Conservation (phyloP, 306 rosid species). For the Quercus glauca region DNA sequence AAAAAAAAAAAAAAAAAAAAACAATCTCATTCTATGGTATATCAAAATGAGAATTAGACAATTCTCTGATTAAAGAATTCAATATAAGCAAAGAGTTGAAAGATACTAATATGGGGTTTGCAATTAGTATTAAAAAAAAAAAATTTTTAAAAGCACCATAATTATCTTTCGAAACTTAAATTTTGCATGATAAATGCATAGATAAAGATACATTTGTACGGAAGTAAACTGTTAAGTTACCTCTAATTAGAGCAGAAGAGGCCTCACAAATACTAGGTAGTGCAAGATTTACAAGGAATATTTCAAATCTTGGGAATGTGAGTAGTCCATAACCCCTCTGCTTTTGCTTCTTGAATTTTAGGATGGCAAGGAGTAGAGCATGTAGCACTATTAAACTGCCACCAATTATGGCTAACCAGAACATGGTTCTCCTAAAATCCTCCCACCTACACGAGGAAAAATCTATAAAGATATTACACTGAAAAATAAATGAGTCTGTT, state of each 20-base stretch:
- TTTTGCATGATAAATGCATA: not conserved
- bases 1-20: not conserved
- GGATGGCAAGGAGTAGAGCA: constrained; percentile 50
- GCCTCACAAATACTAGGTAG: constrained; percentile 72
- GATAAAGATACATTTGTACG: not conserved
- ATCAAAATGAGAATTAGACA: not conserved
- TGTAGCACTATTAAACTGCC: constrained; percentile 70
- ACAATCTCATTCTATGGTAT: not conserved
- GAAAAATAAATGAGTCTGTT: not conserved
- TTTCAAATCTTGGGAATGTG: constrained; percentile 80
- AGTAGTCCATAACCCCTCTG: constrained; percentile 64
- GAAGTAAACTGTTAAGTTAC: constrained; percentile 32
- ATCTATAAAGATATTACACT: not conserved
- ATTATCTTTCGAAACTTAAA: not conserved
- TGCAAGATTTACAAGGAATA: constrained; percentile 69
- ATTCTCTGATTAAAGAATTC: not conserved
- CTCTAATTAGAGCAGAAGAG: constrained; percentile 62
- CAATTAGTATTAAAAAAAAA: not conserved
- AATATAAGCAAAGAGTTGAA: not conserved
- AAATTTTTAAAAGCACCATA: not conserved
- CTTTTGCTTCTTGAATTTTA: constrained; percentile 53
- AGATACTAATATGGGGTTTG: not conserved
- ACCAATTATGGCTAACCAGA: constrained; percentile 74
- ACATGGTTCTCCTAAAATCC: constrained; percentile 67
- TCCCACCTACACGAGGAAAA: constrained; percentile 57